These are phyloP conservation scores for Nemania diffusa DNA, from an alignment of 2,329 filamentous ascomycete species.

Conservation along the genomic window DNA sequence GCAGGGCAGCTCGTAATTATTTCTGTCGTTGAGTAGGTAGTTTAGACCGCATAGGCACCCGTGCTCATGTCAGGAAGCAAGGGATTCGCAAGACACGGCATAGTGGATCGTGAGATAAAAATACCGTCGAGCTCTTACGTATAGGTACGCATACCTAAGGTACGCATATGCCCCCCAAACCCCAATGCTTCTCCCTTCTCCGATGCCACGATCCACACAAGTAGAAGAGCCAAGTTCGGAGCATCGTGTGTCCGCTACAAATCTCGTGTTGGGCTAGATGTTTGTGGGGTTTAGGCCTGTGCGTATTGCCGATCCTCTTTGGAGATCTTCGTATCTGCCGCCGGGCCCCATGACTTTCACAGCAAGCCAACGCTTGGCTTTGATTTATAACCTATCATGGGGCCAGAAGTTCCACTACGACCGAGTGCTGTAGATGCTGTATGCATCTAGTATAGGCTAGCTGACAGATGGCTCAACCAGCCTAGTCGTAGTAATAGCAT, in stretches of 20 bases:
- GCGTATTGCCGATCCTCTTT: slow-evolving; percentile 31
- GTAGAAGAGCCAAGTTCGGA: slow-evolving; percentile 10
- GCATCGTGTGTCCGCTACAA: slow-evolving; percentile 21
- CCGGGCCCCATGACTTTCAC: slow-evolving; percentile 21
- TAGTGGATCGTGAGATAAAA: slow-evolving; percentile 10
- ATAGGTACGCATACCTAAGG: too few species aligned
- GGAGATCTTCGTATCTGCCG: slow-evolving; percentile 35
- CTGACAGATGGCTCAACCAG: neutral
- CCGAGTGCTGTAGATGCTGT: neutral
- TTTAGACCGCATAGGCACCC: neutral
- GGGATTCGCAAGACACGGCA: slow-evolving; percentile 3
- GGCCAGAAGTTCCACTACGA: slow-evolving; percentile 22
- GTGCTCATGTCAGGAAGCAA: slow-evolving; percentile 3
- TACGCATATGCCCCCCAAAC: neutral
- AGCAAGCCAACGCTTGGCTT: slow-evolving; percentile 23
- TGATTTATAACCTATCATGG: slow-evolving; percentile 15
- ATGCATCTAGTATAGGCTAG: neutral
- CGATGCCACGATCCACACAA: slow-evolving; percentile 4
- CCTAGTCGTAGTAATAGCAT: neutral
- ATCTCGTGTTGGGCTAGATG: slow-evolving; percentile 30
- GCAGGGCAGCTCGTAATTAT: slow-evolving; percentile 17
- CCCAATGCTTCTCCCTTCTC: neutral
- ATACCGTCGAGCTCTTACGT: slow-evolving; percentile 3
- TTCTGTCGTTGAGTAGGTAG: neutral
- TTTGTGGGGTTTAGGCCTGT: slow-evolving; percentile 27